These are phyloP conservation scores for Daldinia vernicosa DNA, from an alignment of 495 filamentous ascomycete genomes.

Conservation along the genomic window DNA sequence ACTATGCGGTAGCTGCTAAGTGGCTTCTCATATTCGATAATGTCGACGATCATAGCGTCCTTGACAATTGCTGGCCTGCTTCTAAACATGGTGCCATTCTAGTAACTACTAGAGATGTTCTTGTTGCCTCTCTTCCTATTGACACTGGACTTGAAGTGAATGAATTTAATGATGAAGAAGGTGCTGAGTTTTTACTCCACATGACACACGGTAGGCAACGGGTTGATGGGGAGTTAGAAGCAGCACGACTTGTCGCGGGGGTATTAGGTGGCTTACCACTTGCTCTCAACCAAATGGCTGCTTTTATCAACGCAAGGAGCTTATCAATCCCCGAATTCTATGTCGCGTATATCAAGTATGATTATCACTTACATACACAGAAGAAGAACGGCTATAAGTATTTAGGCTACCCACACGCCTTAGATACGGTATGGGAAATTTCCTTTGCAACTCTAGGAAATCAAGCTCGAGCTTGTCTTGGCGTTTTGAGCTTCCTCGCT, in stretches of 20 bases:
- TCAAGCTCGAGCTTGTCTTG: slow-evolving; percentile 39
- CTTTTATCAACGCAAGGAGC: slow-evolving; percentile 45
- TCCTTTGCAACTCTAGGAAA: slow-evolving; percentile 46
- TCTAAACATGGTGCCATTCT: slow-evolving; percentile 48
- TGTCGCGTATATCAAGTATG: slow-evolving; percentile 43
- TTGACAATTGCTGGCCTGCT: slow-evolving; percentile 50
- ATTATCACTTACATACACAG: slow-evolving; percentile 38
- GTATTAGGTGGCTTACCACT: slow-evolving; percentile 52
- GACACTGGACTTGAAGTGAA: slow-evolving; percentile 20
- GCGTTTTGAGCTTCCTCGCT: slow-evolving; percentile 49
- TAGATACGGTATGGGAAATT: slow-evolving; percentile 52
- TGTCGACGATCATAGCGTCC: slow-evolving; percentile 45
- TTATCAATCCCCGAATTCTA: slow-evolving; percentile 45
- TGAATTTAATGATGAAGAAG: slow-evolving; percentile 15
- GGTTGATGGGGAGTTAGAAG: slow-evolving; percentile 1
- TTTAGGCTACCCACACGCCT: slow-evolving; percentile 42
- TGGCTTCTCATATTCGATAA: slow-evolving; percentile 58
- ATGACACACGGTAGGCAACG: slow-evolving; percentile 2
- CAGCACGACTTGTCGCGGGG: slow-evolving; percentile 15
- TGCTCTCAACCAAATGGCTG: slow-evolving; percentile 56
- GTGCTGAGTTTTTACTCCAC: slow-evolving; percentile 17
- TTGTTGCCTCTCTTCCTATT: slow-evolving; percentile 4
- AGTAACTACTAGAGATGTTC: slow-evolving; percentile 50
- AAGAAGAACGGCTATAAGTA: slow-evolving; percentile 25
- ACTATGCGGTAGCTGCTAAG: slow-evolving; percentile 27